Percentiles rank a stretch among this genome's conserved stretches.
phyloP scores from a whole-genome alignment of 2,329 filamentous ascomycete genomes.

The Xylaria sp. region DNA sequence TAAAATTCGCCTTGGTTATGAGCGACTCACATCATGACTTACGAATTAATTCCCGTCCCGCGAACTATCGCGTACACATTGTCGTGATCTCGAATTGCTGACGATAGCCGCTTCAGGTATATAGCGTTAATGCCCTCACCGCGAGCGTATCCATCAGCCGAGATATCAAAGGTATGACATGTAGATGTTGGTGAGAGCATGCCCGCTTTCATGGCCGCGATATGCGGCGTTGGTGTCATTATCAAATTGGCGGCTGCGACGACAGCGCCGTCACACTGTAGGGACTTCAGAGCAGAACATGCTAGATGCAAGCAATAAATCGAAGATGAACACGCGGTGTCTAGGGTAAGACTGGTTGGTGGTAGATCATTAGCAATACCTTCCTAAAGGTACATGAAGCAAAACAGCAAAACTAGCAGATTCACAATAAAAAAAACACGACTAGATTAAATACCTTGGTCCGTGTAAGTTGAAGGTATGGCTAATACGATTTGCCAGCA shows the following conservation, averaged over 20 bases:
- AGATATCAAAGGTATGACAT: slow-evolving; percentile 34
- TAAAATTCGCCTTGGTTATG: too few relatives aligned
- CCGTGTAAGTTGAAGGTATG: slow-evolving; percentile 48
- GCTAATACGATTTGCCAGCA: slow-evolving; percentile 43
- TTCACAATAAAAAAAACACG: too few relatives aligned
- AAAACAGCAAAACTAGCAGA: too few relatives aligned
- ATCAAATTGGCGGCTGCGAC: slow-evolving; percentile 29
- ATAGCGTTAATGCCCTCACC: slow-evolving; percentile 59
- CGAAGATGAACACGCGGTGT: slow-evolving; percentile 52
- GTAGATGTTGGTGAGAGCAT: slow-evolving; percentile 24
- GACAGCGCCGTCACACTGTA: slow-evolving; percentile 32
- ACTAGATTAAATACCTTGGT: slow-evolving; percentile 45
- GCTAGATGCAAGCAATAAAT: slow-evolving; percentile 30
- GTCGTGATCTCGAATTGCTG: slow-evolving; percentile 56
- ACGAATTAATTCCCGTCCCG: slow-evolving; percentile 8
- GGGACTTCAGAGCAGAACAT: neutral
- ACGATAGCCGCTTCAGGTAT: slow-evolving; percentile 55
- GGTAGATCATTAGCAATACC: too few relatives aligned
- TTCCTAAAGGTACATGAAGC: too few relatives aligned
- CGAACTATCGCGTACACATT: slow-evolving; percentile 49
- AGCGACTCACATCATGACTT: neutral
- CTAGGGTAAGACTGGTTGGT: slow-evolving; percentile 35
- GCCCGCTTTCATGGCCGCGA: slow-evolving; percentile 9
- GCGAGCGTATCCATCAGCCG: slow-evolving; percentile 58
- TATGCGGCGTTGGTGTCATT: slow-evolving; percentile 1